Base-by-base conservation (phyloP, 345 rosid genomes). In the Anacardium occidentale region DNA sequence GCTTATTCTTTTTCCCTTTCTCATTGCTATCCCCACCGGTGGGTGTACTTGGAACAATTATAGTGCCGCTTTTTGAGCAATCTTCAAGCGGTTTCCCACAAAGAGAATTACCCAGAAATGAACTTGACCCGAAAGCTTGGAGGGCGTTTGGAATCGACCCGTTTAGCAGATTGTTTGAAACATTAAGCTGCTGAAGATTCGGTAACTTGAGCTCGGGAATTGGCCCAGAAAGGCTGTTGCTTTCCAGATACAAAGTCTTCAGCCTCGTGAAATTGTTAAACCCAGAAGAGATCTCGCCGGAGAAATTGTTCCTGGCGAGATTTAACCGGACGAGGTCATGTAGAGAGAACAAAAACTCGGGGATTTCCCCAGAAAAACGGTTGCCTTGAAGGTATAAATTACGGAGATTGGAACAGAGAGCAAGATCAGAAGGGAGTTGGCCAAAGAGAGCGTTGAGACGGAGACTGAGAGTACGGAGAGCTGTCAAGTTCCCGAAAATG, bases 361-460 rank as follows among this genome's bases (percentile, higher is more conserved):
- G 96, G 45, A 96, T 86, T 79, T 85, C 85, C 0, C 97, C 98
- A 12, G 94, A 85, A 71, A 96, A 90, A 26, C 48, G 62, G 77
- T 96, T 96, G 1, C 96, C 97, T 60, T 96, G 99, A 34, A 96
- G 65, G 79, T 88, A 96, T 14, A 95, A 74, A 71, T 87, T 87
- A 12, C 93, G 88, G 64, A 95, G 88, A 32, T 72, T 81, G 6
- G 74, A 65, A 75, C 98, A 91, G 59, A 77, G 66, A 29, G 82
- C 87, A 53, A 96, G 98, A 87, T 96, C 99, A 62, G 83, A 9
- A 47, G 99, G 99, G 10, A 91, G 81, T 10, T 74, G 44, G 6
- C 97, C 96, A 4, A 83, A 64, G 4, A 96, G 82, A 0, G 89
- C 53, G 73, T 96, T 96, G 75, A 91, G 78, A n/a, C 99, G 94